Evolutionary conservation across 1,139 yeast species (phyloP), one percentile per base, ranked within the genome.

Genomic region (Saccharomyces hybrid): DNA sequence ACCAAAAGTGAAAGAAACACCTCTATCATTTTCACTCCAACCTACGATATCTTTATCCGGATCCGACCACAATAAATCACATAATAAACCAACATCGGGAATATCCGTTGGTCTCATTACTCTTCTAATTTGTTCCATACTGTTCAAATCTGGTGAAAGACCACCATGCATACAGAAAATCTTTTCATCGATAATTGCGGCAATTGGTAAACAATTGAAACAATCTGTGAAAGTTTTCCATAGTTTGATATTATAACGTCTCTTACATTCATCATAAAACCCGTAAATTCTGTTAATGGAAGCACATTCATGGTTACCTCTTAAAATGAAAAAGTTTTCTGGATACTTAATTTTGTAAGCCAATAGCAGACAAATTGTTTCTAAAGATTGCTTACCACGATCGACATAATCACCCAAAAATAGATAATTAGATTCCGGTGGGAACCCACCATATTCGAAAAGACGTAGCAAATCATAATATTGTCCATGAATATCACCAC

Each of bases 101-200:
- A 91, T 90, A 77, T 91, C 98, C 47, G 98, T 91, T 60, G 98
- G 98, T 75, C 98, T 84, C 97, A 90, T 90, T 61, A 91, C 96
- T 70, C 97, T 83, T 78, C 97, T 86, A 68, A 91, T 91, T 75
- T 91, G 97, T 73, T 91, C 97, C 97, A 91, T 90, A 55, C 95
- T 83, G 77, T 89, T 90, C 72, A 91, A 82, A 74, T 90, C 97
- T 52, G 98, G 98, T 41, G 96, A 87, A 65, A 91, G 80, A 57
- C 98, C 98, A 66, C 98, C 98, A 75, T 91, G 98, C 97, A 91
- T 90, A 60, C 97, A 88, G 73, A 91, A 90, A 73, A 91, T 91
- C 78, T 91, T 90, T 73, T 90, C 97, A 72, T 90, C 98, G 64
- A 91, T 88, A 65, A 91, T 90, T 56, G 98, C 97, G 55, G 98